These are phyloP conservation scores for Lithospermum erythrorhizon DNA, from an alignment of 257 asterid genomes.

Conservation along the genomic window DNA sequence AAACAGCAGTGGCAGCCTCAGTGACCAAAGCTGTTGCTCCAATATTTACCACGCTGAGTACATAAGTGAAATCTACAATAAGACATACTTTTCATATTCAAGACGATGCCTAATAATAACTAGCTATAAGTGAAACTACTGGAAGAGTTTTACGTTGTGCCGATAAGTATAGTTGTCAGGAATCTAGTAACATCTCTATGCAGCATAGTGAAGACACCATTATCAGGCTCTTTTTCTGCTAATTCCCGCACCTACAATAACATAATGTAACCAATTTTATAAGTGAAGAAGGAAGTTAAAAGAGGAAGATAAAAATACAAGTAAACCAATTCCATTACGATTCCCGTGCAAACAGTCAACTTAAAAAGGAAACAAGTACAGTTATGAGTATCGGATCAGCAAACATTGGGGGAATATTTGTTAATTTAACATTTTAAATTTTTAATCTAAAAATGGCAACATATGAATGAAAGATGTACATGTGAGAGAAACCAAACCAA, in stretches of 20 bases:
- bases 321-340: neutral
- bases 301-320: neutral
- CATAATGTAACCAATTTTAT: slow-evolving; percentile 4
- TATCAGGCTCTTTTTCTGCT: slow-evolving; percentile 90
- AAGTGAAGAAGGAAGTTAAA: neutral
- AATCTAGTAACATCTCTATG: slow-evolving; percentile 92
- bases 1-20: slow-evolving; percentile 87
- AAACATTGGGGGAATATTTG: no score
- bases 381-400: no score
- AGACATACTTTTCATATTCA: slow-evolving; percentile 31
- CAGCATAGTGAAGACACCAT: slow-evolving; percentile 87
- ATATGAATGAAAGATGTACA: no score
- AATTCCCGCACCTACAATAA: slow-evolving; percentile 75
- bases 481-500: no score
- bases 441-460: no score
- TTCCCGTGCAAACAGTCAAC: neutral
- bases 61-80: slow-evolving; percentile 34
- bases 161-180: slow-evolving; percentile 94
- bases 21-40: slow-evolving; percentile 97
- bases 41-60: slow-evolving; percentile 87
- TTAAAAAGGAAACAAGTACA: neutral
- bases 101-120: slow-evolving; percentile 19
- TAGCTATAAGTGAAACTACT: slow-evolving; percentile 14
- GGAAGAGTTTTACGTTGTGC: slow-evolving; percentile 81
- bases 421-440: no score